These are phyloP conservation scores for Phlyctochytrium arcticum DNA, from an alignment of 192 early-diverging fungal species.

Conservation along the genomic window DNA sequence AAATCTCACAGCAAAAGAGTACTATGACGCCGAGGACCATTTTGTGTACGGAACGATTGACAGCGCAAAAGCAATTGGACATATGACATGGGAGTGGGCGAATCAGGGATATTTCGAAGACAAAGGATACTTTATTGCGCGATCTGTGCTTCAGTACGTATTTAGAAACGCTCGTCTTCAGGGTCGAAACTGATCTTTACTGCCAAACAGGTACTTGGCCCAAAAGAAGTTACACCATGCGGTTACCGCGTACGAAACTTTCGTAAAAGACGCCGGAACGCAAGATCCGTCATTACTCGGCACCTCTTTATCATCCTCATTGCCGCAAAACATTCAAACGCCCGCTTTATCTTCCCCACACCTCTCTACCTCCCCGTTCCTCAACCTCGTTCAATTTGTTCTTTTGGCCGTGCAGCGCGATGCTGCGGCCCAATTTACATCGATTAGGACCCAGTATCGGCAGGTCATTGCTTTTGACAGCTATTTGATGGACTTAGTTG, in stretches of 20 bases:
- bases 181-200: background rate
- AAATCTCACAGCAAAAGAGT: conserved; percentile 58
- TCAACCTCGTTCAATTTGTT: conserved; percentile 65
- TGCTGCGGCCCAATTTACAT: conserved; percentile 41
- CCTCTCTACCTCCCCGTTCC: conserved; percentile 27
- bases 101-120: conserved; percentile 52
- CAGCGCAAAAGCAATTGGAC: conserved; percentile 67
- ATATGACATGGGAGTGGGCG: conserved; percentile 78
- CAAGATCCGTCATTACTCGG: conserved; percentile 20
- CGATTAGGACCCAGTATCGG: conserved; percentile 26
- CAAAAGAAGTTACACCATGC: conserved; percentile 46
- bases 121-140: conserved; percentile 72
- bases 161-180: background rate
- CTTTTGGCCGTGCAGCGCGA: conserved; percentile 64
- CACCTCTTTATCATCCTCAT: too few species aligned
- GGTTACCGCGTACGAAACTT: conserved; percentile 31
- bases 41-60: conserved; percentile 79
- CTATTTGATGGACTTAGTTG: conserved; percentile 28
- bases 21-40: conserved; percentile 80
- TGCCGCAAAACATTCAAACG: too few species aligned
- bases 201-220: conserved; percentile 37
- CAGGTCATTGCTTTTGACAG: conserved; percentile 25
- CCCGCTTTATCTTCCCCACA: conserved; percentile 18
- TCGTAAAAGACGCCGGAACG: conserved; percentile 37
- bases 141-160: conserved; percentile 77